phyloP scores from a whole-genome alignment of 2,329 filamentous ascomycete genomes.

The Fusarium ramigenum region DNA sequence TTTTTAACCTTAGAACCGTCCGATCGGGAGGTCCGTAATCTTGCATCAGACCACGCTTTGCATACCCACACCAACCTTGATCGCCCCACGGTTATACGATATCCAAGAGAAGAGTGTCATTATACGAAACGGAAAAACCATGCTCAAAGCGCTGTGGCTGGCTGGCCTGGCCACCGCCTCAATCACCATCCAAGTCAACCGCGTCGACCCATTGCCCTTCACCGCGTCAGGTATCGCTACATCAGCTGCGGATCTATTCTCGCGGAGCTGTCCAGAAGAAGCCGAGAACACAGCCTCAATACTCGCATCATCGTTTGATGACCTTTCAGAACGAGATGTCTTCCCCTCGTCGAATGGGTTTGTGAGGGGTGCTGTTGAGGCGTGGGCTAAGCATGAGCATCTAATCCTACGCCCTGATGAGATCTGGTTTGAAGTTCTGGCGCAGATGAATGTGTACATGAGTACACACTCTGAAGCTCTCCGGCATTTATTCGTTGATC shows the following conservation, averaged over 20 bases:
- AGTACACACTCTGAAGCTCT: conserved; percentile 57
- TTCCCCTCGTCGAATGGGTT: conserved; percentile 52
- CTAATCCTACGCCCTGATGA: conserved; percentile 62
- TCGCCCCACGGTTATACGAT: background rate
- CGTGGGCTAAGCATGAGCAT: conserved; percentile 61
- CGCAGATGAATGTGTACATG: conserved; percentile 62
- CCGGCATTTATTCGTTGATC: conserved; percentile 56
- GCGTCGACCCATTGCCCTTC: conserved; percentile 44
- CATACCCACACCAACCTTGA: background rate
- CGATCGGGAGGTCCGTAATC: conserved; percentile 25
- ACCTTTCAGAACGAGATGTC: conserved; percentile 27
- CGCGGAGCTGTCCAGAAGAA: conserved; percentile 49
- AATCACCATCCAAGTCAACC: conserved; percentile 40
- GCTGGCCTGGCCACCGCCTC: conserved; percentile 31
- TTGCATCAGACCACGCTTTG: conserved; percentile 7
- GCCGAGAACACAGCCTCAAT: conserved; percentile 36
- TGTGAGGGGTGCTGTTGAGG: conserved; percentile 55
- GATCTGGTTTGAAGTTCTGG: conserved; percentile 64
- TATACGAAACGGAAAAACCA: background rate
- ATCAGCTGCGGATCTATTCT: conserved; percentile 45
- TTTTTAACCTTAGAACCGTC: background rate
- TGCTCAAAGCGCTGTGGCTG: conserved; percentile 16
- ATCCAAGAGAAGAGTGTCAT: background rate
- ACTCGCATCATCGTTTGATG: conserved; percentile 44
- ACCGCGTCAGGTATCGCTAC: conserved; percentile 29